Evolutionary conservation across 1,139 yeast genomes (phyloP).

Genomic region (Pichia norvegensis): DNA sequence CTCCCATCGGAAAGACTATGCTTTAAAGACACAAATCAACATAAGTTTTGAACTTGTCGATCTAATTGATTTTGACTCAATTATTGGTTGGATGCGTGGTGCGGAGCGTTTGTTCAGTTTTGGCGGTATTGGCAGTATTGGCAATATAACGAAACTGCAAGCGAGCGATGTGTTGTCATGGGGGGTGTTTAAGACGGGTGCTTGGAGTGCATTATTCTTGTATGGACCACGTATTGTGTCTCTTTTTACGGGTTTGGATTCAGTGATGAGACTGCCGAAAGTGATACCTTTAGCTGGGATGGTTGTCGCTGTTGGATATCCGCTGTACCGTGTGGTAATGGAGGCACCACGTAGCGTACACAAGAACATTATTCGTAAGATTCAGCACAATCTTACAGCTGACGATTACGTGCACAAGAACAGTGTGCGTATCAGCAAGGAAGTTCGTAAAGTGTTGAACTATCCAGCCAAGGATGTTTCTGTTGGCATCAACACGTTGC

Average conservation of each 20-base stretch:
- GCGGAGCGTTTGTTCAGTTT: slow-evolving; percentile 8
- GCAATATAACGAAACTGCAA: slow-evolving; percentile 2
- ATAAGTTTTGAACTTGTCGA: slow-evolving; percentile 58
- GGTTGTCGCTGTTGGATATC: slow-evolving; percentile 41
- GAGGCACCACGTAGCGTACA: slow-evolving; percentile 91
- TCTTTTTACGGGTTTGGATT: slow-evolving; percentile 21
- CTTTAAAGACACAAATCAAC: slow-evolving; percentile 47
- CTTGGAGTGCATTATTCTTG: slow-evolving; percentile 19
- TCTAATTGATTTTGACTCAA: slow-evolving; percentile 47
- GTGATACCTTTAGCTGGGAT: slow-evolving; percentile 40
- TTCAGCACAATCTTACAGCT: slow-evolving; percentile 51
- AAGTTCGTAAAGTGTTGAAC: slow-evolving; percentile 72
- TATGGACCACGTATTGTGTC: slow-evolving; percentile 25
- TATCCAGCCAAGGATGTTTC: slow-evolving; percentile 82
- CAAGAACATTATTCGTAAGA: slow-evolving; percentile 67
- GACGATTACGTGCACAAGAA: slow-evolving; percentile 74
- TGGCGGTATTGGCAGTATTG: slow-evolving; percentile 1
- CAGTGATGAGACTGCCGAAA: slow-evolving; percentile 22
- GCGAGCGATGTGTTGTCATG: slow-evolving; percentile 10
- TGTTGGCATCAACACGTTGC: slow-evolving; percentile 60
- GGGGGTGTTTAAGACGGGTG: slow-evolving; percentile 22
- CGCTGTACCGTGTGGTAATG: slow-evolving; percentile 57
- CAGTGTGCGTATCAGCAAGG: slow-evolving; percentile 71
- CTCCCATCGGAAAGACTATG: slow-evolving; percentile 57
- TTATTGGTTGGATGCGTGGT: slow-evolving; percentile 21